Evolutionary conservation across 495 filamentous ascomycete species (phyloP).

Genomic region (Collariella sp.): DNA sequence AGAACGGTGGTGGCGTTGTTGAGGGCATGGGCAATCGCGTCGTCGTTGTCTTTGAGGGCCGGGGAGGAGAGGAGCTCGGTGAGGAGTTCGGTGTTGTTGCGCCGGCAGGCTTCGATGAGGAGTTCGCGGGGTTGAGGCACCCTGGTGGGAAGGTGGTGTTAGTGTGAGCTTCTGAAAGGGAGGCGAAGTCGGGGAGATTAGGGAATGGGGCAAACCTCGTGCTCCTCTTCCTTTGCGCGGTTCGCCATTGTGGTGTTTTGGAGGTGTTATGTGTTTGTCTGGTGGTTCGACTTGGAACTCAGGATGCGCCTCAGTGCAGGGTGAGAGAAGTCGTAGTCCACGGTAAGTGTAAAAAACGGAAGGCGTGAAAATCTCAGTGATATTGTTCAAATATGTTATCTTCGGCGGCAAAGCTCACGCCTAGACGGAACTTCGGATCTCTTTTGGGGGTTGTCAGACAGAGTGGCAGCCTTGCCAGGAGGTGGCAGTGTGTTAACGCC

Average conservation of each 20-base stretch:
- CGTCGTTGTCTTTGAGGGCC: constrained; percentile 22
- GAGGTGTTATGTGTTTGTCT: background rate
- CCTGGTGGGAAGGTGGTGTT: constrained; percentile 41
- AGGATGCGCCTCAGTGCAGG: too few relatives aligned
- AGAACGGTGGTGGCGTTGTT: constrained; percentile 77
- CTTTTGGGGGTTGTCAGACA: background rate
- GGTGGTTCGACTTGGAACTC: background rate
- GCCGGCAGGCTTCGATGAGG: constrained; percentile 85
- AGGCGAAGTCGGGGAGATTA: background rate
- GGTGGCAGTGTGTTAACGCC: constrained; percentile 13
- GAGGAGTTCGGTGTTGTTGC: constrained; percentile 83
- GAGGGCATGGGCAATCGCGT: constrained; percentile 57
- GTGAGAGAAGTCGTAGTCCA: too few relatives aligned
- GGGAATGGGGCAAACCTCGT: constrained; percentile 25
- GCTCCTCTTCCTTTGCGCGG: constrained; percentile 31
- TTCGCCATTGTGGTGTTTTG: constrained; percentile 35
- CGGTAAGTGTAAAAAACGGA: too few relatives aligned
- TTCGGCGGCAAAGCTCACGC: too few relatives aligned
- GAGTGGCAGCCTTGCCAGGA: constrained; percentile 10
- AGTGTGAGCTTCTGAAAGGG: background rate
- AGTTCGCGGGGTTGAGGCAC: constrained; percentile 77
- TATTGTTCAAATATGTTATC: too few relatives aligned
- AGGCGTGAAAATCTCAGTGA: too few relatives aligned
- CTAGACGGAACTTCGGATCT: too few relatives aligned
- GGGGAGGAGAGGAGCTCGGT: constrained; percentile 44